Evolutionary conservation across 768 basidiomycete species (phyloP).

Genomic region (Myochromella boudieri): DNA sequence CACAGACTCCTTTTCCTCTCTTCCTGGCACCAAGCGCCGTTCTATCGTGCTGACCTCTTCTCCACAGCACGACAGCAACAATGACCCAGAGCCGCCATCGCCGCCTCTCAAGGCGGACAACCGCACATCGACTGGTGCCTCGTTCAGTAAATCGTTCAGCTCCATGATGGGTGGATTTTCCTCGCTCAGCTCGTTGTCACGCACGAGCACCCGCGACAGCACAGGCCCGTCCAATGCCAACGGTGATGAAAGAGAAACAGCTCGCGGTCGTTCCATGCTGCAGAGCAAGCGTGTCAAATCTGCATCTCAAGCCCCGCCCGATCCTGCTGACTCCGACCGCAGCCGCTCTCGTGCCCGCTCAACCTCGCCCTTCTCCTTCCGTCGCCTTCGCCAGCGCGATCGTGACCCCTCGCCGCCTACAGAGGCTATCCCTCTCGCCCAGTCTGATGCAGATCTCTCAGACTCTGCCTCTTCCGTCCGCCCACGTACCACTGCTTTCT

Average conservation of each 20-base stretch:
- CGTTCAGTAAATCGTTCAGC: constrained; percentile 65
- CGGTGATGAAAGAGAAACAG: constrained; percentile 40
- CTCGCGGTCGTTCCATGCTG: constrained; percentile 56
- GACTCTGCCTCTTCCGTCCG: constrained; percentile 55
- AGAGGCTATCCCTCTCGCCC: constrained; percentile 55
- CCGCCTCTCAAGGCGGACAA: constrained; percentile 35
- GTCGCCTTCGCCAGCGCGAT: constrained; percentile 56
- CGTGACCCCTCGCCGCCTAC: constrained; percentile 54
- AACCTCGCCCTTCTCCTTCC: constrained; percentile 77
- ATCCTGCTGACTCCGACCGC: constrained; percentile 40
- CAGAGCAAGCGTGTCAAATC: constrained; percentile 47
- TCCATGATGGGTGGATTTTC: constrained; percentile 73
- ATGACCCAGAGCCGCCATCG: too few species aligned
- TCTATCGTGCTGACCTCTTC: constrained; percentile 32
- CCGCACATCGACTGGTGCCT: constrained; percentile 39
- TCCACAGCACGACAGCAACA: too few species aligned
- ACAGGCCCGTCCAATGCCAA: constrained; percentile 24
- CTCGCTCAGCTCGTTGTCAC: constrained; percentile 60
- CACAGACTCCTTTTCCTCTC: constrained; percentile 27
- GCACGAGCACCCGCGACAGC: constrained; percentile 45
- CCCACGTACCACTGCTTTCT: constrained; percentile 61
- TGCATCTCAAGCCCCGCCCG: constrained; percentile 44
- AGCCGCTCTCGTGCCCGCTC: constrained; percentile 66
- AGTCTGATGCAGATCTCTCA: constrained; percentile 60
- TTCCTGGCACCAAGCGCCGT: constrained; percentile 33